Evolutionary conservation across 2,329 filamentous ascomycete species (phyloP).

Genomic region (Aspergillus vadensis): DNA sequence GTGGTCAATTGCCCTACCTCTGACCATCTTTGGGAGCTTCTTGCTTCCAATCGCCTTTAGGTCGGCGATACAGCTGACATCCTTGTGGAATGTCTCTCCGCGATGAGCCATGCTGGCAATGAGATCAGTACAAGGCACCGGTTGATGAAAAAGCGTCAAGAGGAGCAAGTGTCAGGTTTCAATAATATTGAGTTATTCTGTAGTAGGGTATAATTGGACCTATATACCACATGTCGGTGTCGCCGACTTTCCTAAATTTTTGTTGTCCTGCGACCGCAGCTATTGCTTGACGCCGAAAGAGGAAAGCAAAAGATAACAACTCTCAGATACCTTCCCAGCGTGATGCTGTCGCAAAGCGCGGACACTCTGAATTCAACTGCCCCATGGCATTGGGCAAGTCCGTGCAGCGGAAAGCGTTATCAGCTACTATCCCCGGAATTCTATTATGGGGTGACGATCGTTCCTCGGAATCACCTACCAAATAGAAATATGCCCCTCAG

Average conservation of each 20-base stretch:
- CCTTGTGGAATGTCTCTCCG: slow-evolving; percentile 31
- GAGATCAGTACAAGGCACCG: background rate
- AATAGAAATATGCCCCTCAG: background rate
- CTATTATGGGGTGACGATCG: background rate
- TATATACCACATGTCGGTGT: background rate
- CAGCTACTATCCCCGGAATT: background rate
- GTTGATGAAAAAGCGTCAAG: no score
- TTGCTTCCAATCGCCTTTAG: slow-evolving; percentile 44
- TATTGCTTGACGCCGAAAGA: no score
- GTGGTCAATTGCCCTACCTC: slow-evolving; percentile 27
- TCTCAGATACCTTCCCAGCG: no score
- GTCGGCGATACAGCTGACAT: slow-evolving; percentile 40
- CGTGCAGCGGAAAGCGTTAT: background rate
- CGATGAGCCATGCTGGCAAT: slow-evolving; percentile 34
- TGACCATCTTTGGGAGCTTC: slow-evolving; percentile 44
- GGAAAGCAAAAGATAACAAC: no score
- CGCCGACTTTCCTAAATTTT: no score
- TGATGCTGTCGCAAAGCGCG: no score
- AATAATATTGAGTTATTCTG: fast-evolving
- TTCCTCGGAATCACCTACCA: slow-evolving; percentile 24
- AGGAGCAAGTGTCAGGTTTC: no score
- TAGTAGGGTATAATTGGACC: no score
- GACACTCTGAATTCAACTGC: background rate
- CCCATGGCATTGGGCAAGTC: background rate
- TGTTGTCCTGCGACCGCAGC: no score